Evolutionary conservation across 2,329 filamentous ascomycete genomes (phyloP).

Genomic region (Septoria petroselini): DNA sequence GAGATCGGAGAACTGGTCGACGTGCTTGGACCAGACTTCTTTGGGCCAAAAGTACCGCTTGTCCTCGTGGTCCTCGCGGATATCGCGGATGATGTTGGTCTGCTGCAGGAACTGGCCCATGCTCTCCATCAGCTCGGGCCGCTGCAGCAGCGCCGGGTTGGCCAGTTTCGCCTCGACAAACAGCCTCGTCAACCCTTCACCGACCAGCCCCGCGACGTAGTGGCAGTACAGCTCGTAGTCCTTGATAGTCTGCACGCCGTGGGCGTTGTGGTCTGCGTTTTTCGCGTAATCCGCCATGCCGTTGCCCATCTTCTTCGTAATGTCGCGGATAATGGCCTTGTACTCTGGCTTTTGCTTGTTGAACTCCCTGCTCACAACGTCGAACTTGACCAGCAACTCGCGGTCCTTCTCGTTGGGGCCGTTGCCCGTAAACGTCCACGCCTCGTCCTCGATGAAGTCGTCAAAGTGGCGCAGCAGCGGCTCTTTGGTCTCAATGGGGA

Average conservation of each 20-base stretch:
- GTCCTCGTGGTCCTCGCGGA: conserved; percentile 85
- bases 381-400: conserved; percentile 87
- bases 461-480: conserved; percentile 82
- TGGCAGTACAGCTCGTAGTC: conserved; percentile 98
- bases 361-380: conserved; percentile 80
- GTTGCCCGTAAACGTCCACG: conserved; percentile 86
- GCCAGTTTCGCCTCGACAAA: conserved; percentile 86
- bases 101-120: conserved; percentile 99
- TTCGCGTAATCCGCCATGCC: conserved; percentile 96
- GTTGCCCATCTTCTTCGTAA: conserved; percentile 91
- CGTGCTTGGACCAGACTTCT: conserved; percentile 96
- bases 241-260: conserved; percentile 75
- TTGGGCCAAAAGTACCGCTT: conserved; percentile 89
- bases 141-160: conserved; percentile 76
- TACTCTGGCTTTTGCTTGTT: conserved; percentile 84
- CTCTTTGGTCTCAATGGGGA: conserved; percentile 76
- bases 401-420: conserved; percentile 91
- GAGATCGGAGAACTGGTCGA: conserved; percentile 82
- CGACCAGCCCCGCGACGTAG: conserved; percentile 97
- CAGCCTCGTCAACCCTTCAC: conserved; percentile 83
- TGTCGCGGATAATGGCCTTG: conserved; percentile 83
- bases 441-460: conserved; percentile 71
- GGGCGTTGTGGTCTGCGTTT: conserved; percentile 68
- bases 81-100: conserved; percentile 96
- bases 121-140: conserved; percentile 79